Evolutionary conservation across 225 moss, liverwort and hornwort genomes (phyloP), one percentile per base, ranked within the genome.

Genomic region (Anthoceros angustus): DNA sequence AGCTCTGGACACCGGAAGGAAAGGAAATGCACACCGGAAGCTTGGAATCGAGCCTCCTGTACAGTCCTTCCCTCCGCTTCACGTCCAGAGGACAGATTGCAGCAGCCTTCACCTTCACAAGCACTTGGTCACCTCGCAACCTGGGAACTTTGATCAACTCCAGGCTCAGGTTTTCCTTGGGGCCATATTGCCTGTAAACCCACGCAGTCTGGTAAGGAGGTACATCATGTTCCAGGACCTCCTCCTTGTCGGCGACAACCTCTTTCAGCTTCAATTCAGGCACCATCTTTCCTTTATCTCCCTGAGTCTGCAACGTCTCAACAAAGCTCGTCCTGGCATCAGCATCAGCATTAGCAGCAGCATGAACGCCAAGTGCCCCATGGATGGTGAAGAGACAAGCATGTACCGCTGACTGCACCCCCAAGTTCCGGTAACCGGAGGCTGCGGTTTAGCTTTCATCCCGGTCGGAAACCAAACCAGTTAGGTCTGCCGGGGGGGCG

Each of bases 21-120:
- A 55, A 6, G 55, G 55, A 20, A 18, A 55, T 11, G 23, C 55
- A 15, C 55, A 55, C 55, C 55, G 55, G 55, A 18, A 55, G 55
- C 55, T 55, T 55, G 10, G 55, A 55, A 23, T 55, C 55, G 8
- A 55, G 23, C 55, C 55, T 55, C 55, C 55, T 55, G 55, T 55
- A 55, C 55, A 55, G 23, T 55, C 55, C 55, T 9, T 55, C 55
- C 55, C 55, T 55, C n/a, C 55, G 18, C 23, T 55, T 55, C n/a
- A 15, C 8, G n/a, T 55, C 55, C 6, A 55, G 23, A 55, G 55
- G 55, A 55, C 55, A 55, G 7, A 55, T 55, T 55, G 55, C 55
- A 55, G 55, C 55, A 20, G 55, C 55, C 55, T 55, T 55, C 10
- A 55, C 55, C 55, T 55, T 55, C 23, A 55, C 55, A 20, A 55